phyloP scores from a whole-genome alignment of 352 stramenopile species.

The Globisporangium nodosum region DNA sequence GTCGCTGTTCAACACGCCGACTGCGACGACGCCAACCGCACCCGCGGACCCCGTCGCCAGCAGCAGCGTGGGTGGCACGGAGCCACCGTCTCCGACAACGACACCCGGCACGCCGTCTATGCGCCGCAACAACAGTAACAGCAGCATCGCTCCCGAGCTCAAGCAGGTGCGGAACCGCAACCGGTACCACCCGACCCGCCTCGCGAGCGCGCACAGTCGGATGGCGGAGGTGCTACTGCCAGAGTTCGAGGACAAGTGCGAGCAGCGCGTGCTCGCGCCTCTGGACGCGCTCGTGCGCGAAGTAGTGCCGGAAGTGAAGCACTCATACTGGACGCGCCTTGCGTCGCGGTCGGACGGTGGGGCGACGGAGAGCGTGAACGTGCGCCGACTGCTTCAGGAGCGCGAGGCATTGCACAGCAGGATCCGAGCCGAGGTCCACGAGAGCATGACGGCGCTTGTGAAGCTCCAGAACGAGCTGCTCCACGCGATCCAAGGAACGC shows the following conservation, averaged over 20 bases:
- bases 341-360: constrained; percentile 12
- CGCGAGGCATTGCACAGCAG: constrained; percentile 37
- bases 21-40: constrained; percentile 1
- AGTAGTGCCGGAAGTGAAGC: constrained; percentile 64
- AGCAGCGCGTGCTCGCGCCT: constrained; percentile 34
- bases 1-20: constrained; percentile 34
- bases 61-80: not conserved
- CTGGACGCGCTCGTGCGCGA: constrained; percentile 38
- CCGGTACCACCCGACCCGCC: constrained; percentile 14
- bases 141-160: not conserved
- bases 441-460: constrained; percentile 45
- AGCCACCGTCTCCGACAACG: not conserved
- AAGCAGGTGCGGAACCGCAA: not conserved
- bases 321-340: constrained; percentile 68
- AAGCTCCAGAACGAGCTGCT: constrained; percentile 44
- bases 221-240: constrained; percentile 32
- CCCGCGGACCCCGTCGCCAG: not conserved
- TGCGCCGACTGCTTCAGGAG: constrained; percentile 46
- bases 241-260: constrained; percentile 37
- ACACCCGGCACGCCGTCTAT: not conserved
- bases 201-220: constrained; percentile 24
- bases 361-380: constrained; percentile 18
- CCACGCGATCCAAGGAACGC: constrained; percentile 22
- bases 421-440: constrained; percentile 41
- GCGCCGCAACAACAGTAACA: not conserved